These are phyloP conservation scores for Penicillium nordicum DNA, from an alignment of 2,329 filamentous ascomycete genomes.

Conservation along the genomic window DNA sequence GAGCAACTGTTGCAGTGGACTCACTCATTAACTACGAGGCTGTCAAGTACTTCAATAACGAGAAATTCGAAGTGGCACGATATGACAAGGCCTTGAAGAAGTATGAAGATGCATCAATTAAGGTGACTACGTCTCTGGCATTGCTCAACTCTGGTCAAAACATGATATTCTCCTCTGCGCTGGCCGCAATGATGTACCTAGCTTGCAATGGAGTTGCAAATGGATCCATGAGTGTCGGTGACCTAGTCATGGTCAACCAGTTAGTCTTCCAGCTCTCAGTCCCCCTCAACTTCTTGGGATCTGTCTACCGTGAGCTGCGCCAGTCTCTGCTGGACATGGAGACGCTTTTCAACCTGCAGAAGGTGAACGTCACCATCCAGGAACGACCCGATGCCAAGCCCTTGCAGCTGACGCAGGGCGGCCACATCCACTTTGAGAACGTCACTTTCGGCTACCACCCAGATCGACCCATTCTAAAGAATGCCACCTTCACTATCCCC, in stretches of 20 bases:
- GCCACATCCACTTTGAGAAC: conserved; percentile 91
- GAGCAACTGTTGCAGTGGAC: conserved; percentile 91
- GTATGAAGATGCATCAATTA: conserved; percentile 94
- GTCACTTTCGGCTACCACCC: conserved; percentile 90
- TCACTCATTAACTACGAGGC: conserved; percentile 98
- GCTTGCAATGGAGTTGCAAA: conserved; percentile 83
- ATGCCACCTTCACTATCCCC: conserved; percentile 83
- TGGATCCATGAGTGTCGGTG: conserved; percentile 82
- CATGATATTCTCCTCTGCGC: conserved; percentile 88
- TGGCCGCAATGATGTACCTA: conserved; percentile 98
- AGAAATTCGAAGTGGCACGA: conserved; percentile 84
- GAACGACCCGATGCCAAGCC: conserved; percentile 72
- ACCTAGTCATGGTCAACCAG: conserved; percentile 98
- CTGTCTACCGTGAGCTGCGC: conserved; percentile 90
- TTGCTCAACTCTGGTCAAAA: conserved; percentile 95
- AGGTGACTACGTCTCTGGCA: conserved; percentile 88
- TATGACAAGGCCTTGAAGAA: conserved; percentile 83
- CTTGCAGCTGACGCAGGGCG: conserved; percentile 69
- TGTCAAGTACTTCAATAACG: conserved; percentile 99
- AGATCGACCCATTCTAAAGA: conserved; percentile 80
- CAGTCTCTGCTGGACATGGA: conserved; percentile 98
- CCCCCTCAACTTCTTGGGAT: conserved; percentile 95
- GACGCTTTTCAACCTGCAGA: conserved; percentile 94
- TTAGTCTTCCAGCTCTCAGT: conserved; percentile 97
- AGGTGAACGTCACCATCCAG: conserved; percentile 84